Evolutionary conservation across 768 basidiomycete genomes (phyloP), one percentile per base, ranked within the genome.

Genomic region (Suillus sp.): DNA sequence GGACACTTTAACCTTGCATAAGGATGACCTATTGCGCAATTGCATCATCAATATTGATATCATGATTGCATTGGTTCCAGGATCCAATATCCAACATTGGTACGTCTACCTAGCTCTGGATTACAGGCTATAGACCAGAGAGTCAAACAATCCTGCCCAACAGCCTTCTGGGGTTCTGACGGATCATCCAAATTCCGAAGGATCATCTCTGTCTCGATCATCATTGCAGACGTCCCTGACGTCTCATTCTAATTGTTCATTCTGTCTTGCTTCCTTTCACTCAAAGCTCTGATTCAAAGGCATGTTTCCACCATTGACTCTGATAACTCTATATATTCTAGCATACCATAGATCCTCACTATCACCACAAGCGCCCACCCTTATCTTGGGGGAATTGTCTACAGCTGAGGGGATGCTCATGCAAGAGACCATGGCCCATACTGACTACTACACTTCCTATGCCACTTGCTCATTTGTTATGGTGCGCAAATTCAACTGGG

Each of bases 51-150:
- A n/a, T n/a, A n/a, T n/a, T n/a, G 92, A 95, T 64, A 82, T 84
- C 37, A 78, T 96, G n/a, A 79, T n/a, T 89, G 71, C 86, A 90
- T 50, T 96, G 94, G 94, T 85, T 92, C 47, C 81, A 83, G 65
- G 82, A n/a, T n/a, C n/a, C n/a, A n/a, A n/a, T n/a, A 85, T 59
- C 78, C 83, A 9, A 62, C 78, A 18, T 67, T 70, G 63, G 91
- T 91, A 59, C 61, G 86, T 75, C 25, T 27, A 37, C 59, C 2
- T 18, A 27, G 40, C 16, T 22, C 50, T 47, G 57, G 51, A 61
- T 47, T 60, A 25, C 47, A 2, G 38, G 51, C 43, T 43, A 34
- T 62, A n/a, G n/a, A n/a, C n/a, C n/a, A n/a, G n/a, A n/a, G n/a
- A n/a, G n/a, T n/a, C n/a, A n/a, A n/a, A n/a, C n/a, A n/a, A n/a